Evolutionary conservation across 2,329 filamentous ascomycete genomes (phyloP).

Genomic region (Triangularia setosa): DNA sequence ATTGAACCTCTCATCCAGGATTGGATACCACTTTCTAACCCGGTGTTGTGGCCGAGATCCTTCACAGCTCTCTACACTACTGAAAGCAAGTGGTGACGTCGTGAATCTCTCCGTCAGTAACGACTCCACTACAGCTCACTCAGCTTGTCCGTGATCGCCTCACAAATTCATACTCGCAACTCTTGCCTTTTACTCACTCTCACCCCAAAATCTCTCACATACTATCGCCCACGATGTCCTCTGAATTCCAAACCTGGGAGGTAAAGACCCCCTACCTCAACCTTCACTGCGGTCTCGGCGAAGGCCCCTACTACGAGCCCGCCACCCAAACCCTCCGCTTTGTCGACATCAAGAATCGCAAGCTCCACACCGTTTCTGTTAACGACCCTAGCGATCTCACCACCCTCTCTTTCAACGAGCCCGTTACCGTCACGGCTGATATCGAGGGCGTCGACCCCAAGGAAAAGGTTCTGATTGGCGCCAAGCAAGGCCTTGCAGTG

Average conservation of each 20-base stretch:
- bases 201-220: background rate
- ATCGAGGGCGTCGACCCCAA: conserved; percentile 61
- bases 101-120: background rate
- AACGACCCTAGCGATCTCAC: conserved; percentile 52
- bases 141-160: background rate
- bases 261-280: conserved; percentile 55
- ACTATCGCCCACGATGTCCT: conserved; percentile 30
- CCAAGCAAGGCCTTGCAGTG: conserved; percentile 78
- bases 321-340: conserved; percentile 65
- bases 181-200: background rate
- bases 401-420: conserved; percentile 54
- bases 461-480: conserved; percentile 69
- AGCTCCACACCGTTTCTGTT: conserved; percentile 68
- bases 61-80: background rate
- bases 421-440: conserved; percentile 69
- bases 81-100: background rate
- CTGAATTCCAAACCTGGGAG: conserved; percentile 45
- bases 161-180: background rate
- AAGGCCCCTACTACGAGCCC: conserved; percentile 71
- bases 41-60: background rate
- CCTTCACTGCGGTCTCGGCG: conserved; percentile 63
- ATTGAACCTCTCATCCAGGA: background rate
- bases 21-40: background rate
- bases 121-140: background rate
- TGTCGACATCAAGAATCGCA: conserved; percentile 77